Base-by-base conservation (phyloP, 2,329 filamentous ascomycete species). In the Metarhizium album region DNA sequence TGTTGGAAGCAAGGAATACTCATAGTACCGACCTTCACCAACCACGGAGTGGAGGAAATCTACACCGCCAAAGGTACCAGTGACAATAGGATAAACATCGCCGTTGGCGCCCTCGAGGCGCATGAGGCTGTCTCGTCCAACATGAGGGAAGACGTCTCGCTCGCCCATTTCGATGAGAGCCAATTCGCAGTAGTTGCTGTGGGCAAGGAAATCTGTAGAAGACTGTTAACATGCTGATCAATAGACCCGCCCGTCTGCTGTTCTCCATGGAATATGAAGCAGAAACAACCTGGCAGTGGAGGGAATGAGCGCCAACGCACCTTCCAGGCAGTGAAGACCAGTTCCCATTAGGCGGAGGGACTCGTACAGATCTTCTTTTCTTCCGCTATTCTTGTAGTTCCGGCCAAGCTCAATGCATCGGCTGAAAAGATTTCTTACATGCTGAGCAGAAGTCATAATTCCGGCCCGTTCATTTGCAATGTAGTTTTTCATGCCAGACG, bases 1-100 rank as follows among this genome's bases (percentile, higher is more conserved):
- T 3, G 14, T 9, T 6, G 14, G 31, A 11, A 13, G 27, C 31
- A 33, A 23, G 4, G 18, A 33, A 22, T 3, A 43, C 2, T 7
- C 20, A 14, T 9, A 18, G 2, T 3, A 58, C 67, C n/a, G 56
- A 78, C 76, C 72, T 71, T 84, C 81, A 52, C 81, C 80, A 45
- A 79, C 87, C 29, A 95, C 90, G 1, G 87, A 93, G 71, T 95
- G 89, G 54, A 95, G 73, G 70, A 96, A 96, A 62, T 96, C 91
- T 14, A 95, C 90, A 55, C 90, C 90, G 54, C 90, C 90, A 67
- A 96, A 96, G 6, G 90, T 96, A 53, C 91, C 90, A 1, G 90
- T 96, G 43, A 95, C 78, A 54, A 91, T 72, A 6, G 90, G 90
- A 60, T 86, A 95, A 54, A 95, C 87, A 4, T 75, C 62, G 33